These are phyloP conservation scores for Conoideocrella luteorostrata DNA, from an alignment of 2,329 filamentous ascomycete genomes.

Conservation along the genomic window DNA sequence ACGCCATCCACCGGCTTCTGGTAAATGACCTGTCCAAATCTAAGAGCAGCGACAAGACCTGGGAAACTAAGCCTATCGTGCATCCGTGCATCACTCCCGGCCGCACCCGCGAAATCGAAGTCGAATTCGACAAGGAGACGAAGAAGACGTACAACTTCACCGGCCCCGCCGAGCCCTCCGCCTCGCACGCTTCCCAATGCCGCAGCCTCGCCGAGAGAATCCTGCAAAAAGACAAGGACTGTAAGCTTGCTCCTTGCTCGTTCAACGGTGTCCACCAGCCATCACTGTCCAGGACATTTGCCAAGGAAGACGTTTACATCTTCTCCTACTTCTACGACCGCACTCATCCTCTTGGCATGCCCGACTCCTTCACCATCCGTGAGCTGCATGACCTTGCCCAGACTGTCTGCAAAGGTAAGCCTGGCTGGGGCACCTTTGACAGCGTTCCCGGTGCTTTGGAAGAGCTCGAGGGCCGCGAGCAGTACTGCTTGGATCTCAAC, in stretches of 20 bases:
- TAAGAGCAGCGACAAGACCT: constrained; percentile 54
- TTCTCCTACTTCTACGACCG: constrained; percentile 99
- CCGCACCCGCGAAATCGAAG: constrained; percentile 65
- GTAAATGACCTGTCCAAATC: constrained; percentile 64
- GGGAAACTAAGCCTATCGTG: constrained; percentile 63
- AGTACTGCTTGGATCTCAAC: constrained; percentile 91
- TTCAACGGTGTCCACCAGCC: constrained; percentile 98
- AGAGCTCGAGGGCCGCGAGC: constrained; percentile 75
- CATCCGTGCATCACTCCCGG: constrained; percentile 86
- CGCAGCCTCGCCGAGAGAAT: constrained; percentile 86
- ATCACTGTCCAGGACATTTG: constrained; percentile 83
- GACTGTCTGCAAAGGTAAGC: constrained; percentile 75
- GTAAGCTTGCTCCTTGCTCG: constrained; percentile 83
- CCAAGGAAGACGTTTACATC: constrained; percentile 86
- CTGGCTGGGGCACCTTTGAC: constrained; percentile 73
- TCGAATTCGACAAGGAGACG: constrained; percentile 60
- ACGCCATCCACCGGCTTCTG: constrained; percentile 72
- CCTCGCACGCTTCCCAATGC: constrained; percentile 86
- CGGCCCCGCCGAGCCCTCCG: constrained; percentile 67
- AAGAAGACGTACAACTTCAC: constrained; percentile 75
- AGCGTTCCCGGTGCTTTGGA: constrained; percentile 69
- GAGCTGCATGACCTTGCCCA: constrained; percentile 83
- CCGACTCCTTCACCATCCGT: constrained; percentile 88
- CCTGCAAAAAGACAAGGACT: constrained; percentile 77
- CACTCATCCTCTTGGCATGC: constrained; percentile 89